Base-by-base conservation (phyloP, 2,329 filamentous ascomycete genomes). In the Cryoendolithus antarcticus region DNA sequence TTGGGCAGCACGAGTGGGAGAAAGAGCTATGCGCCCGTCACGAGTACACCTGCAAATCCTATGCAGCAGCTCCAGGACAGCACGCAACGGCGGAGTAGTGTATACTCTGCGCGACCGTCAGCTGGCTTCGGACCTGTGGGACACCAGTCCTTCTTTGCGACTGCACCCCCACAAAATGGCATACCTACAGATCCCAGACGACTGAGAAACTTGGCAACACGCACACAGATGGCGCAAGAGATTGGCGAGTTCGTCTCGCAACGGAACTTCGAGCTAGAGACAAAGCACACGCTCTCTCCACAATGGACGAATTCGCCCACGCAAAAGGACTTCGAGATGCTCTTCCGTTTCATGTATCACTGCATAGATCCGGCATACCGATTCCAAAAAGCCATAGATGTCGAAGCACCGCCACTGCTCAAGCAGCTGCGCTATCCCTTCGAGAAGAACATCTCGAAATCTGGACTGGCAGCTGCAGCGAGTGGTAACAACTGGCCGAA, bases 281-380 rank as follows among this genome's bases (percentile, higher is more conserved):
- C 93, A 80, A 95, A 93, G 63, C 84, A 96, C 59, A 81, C 78
- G 1, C 69, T 98, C n/a, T 84, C 85, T 1, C 81, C 83, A 47
- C 95, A 95, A 53, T 83, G 86, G 5, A 79, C 94, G 57, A 89
- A 85, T 53, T 93, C 85, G 32, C 93, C 91, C 0, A 98, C 89
- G 1, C 89, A 96, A 52, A 98, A 98, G 57, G 91, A 98, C 59
- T 98, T 98, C 66, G 91, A 93, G 55, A 82, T 76, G 62, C 93
- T 98, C 72, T 98, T 98, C 56, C 86, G 96, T 55, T 98, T 89
- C 84, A 70, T 98, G 3, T 98, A 98, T 61, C 85, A 86, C 55
- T 82, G 86, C 41, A 93, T 98, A 56, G 91, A 98, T 57, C 91
- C 91, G 0, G 83, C 80, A 51, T 93, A 96, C 60, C 78, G 80